Evolutionary conservation across 148 eudicot species (phyloP), one percentile per base, ranked within the genome.

Genomic region (Limonium bicolor): DNA sequence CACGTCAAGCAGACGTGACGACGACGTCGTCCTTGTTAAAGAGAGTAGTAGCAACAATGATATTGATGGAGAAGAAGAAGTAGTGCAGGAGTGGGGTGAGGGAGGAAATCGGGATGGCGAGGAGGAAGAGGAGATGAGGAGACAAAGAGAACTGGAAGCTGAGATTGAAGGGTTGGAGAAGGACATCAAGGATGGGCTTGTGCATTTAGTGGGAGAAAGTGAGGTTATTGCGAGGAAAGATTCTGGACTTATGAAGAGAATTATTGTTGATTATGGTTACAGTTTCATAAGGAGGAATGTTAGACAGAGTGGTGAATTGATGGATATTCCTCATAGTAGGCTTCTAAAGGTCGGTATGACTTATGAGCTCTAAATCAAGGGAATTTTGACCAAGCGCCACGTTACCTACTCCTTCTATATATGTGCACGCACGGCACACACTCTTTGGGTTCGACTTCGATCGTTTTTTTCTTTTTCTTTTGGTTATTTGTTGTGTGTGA

Each of bases 291-390:
- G 15, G 31, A 40, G 52, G 41, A 71, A 66, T 39, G 17, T 63
- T 30, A 41, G 69, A 23, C 60, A 50, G 3, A 50, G 39, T 3
- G 77, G 55, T 20, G 40, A 59, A n/a, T 41, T 42, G 3, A 19
- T 66, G 20, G 69, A 54, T 20, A 55, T 71, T 40, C 72, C 68
- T 55, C 48, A 50, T 7, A 38, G 45, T 30, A 15, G 57, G 5
- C 28, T 66, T 43, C 45, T 66, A 0, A 70, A 66, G 47, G 69
- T 71, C 17, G 76, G 76, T 5, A 70, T 70, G 68, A 70, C 68
- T 18, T 70, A 65, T 21, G 76, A 70, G 55, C 61, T 70, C 20
- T 69, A 54, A n/a, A n/a, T n/a, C n/a, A n/a, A n/a, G n/a, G n/a
- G n/a, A n/a, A n/a, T n/a, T n/a, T n/a, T n/a, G n/a, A n/a, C n/a